Conservation (phyloP, 2,329 filamentous ascomycete species). For the Fusarium lateritium region DNA sequence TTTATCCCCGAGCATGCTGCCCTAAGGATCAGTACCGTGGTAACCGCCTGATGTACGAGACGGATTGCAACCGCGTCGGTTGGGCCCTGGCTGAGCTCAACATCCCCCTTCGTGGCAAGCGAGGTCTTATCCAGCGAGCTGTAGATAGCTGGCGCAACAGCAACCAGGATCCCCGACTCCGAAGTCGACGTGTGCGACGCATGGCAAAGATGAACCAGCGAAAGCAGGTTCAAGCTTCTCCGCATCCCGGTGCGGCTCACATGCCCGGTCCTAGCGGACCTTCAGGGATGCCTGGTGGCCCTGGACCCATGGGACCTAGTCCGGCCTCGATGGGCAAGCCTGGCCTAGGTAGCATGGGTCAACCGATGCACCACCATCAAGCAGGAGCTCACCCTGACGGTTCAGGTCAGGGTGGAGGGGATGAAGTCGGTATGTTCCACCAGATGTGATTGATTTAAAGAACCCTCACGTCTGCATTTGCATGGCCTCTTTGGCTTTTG, state of each 20-base stretch:
- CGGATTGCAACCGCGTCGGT: slow-evolving; percentile 99
- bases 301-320: slow-evolving; percentile 73
- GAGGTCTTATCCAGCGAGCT: slow-evolving; percentile 94
- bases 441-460: slow-evolving; percentile 78
- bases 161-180: slow-evolving; percentile 93
- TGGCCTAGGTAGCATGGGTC: slow-evolving; percentile 76
- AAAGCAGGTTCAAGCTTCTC: slow-evolving; percentile 75
- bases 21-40: slow-evolving; percentile 96
- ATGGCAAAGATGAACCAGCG: slow-evolving; percentile 97
- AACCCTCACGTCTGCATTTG: slow-evolving; percentile 57
- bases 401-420: slow-evolving; percentile 75
- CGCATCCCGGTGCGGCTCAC: slow-evolving; percentile 70
- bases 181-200: slow-evolving; percentile 91
- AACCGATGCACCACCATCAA: slow-evolving; percentile 78
- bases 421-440: slow-evolving; percentile 99
- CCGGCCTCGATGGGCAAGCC: slow-evolving; percentile 74
- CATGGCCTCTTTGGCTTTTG: slow-evolving; percentile 44
- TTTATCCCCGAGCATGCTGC: slow-evolving; percentile 95
- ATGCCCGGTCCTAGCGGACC: slow-evolving; percentile 78
- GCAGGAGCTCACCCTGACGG: slow-evolving; percentile 61
- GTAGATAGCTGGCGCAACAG: slow-evolving; percentile 99
- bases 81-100: slow-evolving; percentile 97
- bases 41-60: slow-evolving; percentile 96
- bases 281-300: slow-evolving; percentile 73
- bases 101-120: slow-evolving; percentile 89